phyloP scores from a whole-genome alignment of 805 yeast genomes.

The Candida nonsorbophila region DNA sequence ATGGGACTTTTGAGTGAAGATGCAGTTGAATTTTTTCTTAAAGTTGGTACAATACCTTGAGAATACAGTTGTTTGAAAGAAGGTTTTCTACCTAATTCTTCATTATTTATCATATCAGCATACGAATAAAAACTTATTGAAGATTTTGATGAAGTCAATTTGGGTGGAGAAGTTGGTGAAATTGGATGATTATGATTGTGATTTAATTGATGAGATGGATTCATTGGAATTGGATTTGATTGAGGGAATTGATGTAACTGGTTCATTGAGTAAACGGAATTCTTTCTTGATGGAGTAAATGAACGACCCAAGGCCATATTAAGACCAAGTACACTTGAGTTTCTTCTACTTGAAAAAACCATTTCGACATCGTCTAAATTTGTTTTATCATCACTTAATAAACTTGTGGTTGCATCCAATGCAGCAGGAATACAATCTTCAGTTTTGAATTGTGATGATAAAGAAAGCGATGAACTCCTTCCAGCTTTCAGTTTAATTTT shows the following conservation, averaged over 20 bases:
- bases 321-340: conserved; percentile 46
- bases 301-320: conserved; percentile 46
- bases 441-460: conserved; percentile 26
- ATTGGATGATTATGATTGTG: conserved; percentile 5
- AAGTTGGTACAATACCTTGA: conserved; percentile 27
- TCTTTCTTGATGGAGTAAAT: conserved; percentile 34
- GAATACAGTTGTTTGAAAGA: conserved; percentile 36
- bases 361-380: conserved; percentile 69
- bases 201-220: neutral
- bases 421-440: conserved; percentile 80
- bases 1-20: conserved; percentile 2
- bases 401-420: conserved; percentile 67
- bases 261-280: conserved; percentile 22
- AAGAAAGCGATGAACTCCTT: conserved; percentile 19
- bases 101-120: conserved; percentile 73
- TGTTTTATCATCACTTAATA: conserved; percentile 53
- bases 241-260: conserved; percentile 5
- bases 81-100: conserved; percentile 63
- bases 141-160: conserved; percentile 29
- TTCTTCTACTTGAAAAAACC: conserved; percentile 53
- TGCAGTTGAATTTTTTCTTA: conserved; percentile 7
- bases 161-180: conserved; percentile 36
- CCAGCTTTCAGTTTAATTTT: conserved; percentile 1
- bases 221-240: neutral
- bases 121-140: conserved; percentile 60